Percentiles rank a stretch among this genome's conserved stretches.
Evolutionary conservation across 2,329 filamentous ascomycete genomes (phyloP).

Genomic region (Hypomyces rosellus): DNA sequence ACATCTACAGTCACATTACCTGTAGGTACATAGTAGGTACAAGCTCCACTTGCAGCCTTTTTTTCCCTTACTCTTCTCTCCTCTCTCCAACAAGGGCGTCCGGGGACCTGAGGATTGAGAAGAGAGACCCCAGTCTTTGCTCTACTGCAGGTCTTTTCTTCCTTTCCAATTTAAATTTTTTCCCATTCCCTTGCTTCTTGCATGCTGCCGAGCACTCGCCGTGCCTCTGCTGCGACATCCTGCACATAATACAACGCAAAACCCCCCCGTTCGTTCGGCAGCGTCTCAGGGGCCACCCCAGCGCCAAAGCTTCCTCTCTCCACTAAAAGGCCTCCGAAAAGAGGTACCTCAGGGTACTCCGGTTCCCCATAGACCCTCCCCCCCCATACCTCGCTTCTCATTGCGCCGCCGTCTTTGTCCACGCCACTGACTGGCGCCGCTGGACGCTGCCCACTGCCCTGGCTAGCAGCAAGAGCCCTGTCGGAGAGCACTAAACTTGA

Average conservation of each 20-base stretch:
- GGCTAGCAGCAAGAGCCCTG: background rate
- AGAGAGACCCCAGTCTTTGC: no score
- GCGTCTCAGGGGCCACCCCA: slow-evolving; percentile 2
- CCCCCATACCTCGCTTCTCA: background rate
- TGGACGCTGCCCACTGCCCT: background rate
- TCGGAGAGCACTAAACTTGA: no score
- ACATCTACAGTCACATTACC: background rate
- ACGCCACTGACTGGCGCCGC: slow-evolving; percentile 1
- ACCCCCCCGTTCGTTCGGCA: slow-evolving; percentile 7
- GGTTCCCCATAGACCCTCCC: slow-evolving; percentile 9
- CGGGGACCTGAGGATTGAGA: no score
- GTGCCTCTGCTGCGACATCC: background rate
- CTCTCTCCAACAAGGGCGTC: no score
- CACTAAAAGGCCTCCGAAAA: background rate
- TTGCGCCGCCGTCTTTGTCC: slow-evolving; percentile 1
- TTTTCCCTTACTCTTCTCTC: no score
- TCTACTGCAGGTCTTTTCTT: background rate
- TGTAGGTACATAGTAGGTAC: background rate
- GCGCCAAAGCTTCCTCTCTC: background rate
- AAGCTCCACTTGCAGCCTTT: no score
- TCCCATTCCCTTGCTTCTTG: slow-evolving; percentile 10
- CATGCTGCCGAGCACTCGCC: slow-evolving; percentile 9
- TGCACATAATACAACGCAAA: slow-evolving; percentile 1
- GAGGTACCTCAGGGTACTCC: slow-evolving; percentile 12
- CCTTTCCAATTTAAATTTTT: background rate